Base-by-base conservation (phyloP, 2,329 filamentous ascomycete species). In the Aspergillus bombycis region DNA sequence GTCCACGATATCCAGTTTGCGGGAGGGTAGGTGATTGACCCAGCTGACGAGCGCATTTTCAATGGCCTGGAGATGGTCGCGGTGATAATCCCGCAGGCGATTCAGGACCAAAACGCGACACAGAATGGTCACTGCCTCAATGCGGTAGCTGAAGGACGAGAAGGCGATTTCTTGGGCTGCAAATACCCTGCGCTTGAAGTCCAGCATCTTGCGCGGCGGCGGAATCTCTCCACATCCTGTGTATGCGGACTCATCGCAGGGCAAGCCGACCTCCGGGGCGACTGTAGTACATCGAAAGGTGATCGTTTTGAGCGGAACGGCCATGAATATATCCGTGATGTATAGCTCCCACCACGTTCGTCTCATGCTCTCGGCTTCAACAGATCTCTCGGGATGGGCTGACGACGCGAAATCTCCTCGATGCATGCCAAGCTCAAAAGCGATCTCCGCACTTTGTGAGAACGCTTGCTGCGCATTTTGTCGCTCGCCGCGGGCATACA, bases 271-370 rank as follows among this genome's bases (percentile, higher is more conserved):
- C 66, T 91, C 87, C 8, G 86, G 84, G 1, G 81, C 76, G 9
- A 93, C 83, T 72, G 93, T 93, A 57, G 86, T 89, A 58, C 90
- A 91, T 62, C 86, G 84, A 91, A 92, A 64, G 8, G 67, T 67
- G 34, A 71, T 72, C 19, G 66, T 70, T 26, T 71, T 70, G 32
- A 71, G 71, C 12, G 94, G 87, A 12, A 91, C 91, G 4, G 92
- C 90, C 69, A 95, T 86, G 85, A 94, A 90, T 56, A 91, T 91
- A 71, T 96, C 92, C 12, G 91, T 86, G 34, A 91, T 85, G 71
- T 89, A 93, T 32, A 91, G 72, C 70, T 86, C 92, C 93, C 93
- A 96, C 93, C 93, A 97, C 0, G 93, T 97, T 65, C 93, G 83
- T 34, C 92, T 86, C 86, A 91, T 91, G 73, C 90, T 92, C 77